A percentile compares a stretch with the other conserved stretches of the same genome.
Evolutionary conservation across 73 alveolate genomes (phyloP).

Genomic region (Paramecium pentaurelia): DNA sequence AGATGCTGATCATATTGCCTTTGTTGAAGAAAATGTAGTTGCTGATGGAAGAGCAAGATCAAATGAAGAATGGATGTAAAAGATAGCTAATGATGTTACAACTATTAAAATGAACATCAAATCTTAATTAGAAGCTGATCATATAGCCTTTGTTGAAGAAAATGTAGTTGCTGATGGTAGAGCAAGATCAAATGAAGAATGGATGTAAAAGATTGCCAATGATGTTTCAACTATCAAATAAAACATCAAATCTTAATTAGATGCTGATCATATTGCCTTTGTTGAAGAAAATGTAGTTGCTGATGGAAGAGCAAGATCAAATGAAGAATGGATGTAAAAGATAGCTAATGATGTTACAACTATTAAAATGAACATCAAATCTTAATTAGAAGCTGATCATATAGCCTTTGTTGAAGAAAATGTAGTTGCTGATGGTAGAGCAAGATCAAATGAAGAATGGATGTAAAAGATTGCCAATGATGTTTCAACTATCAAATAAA

Average conservation of each 20-base stretch:
- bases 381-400: not conserved
- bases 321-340: not conserved
- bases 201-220: not conserved
- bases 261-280: not conserved
- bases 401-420: not conserved
- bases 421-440: not conserved
- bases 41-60: not conserved
- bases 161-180: not conserved
- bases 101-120: not conserved
- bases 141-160: not conserved
- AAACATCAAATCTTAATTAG: not conserved
- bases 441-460: not conserved
- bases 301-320: not conserved
- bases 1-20: not conserved
- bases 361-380: not conserved
- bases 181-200: not conserved
- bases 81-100: not conserved
- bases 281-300: not conserved
- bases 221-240: not conserved
- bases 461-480: not conserved
- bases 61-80: not conserved
- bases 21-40: not conserved
- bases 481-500: not conserved
- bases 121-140: not conserved
- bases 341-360: not conserved